A percentile compares a stretch with the other conserved stretches of the same genome.
phyloP scores from a whole-genome alignment of 2,329 filamentous ascomycete species.

The Bipolaris zeicola region DNA sequence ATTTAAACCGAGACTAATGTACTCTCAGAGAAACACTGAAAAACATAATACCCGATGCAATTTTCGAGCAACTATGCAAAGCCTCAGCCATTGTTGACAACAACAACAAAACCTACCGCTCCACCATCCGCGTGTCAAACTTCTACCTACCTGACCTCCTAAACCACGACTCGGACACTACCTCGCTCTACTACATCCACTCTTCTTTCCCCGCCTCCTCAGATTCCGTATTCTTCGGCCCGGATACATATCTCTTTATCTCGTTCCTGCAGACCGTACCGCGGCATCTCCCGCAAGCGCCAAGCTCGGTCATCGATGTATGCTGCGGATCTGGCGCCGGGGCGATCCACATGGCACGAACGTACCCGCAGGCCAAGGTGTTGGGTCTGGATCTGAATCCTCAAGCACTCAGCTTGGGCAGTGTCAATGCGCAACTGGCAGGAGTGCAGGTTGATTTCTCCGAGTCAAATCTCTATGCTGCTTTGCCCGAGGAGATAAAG shows the following conservation, averaged over 20 bases:
- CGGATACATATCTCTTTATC: constrained; percentile 33
- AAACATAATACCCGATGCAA: constrained; percentile 20
- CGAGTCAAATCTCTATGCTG: constrained; percentile 29
- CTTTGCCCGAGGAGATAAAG: constrained; percentile 14
- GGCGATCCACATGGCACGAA: constrained; percentile 31
- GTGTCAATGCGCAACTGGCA: constrained; percentile 25
- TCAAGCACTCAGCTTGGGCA: constrained; percentile 22
- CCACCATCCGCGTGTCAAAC: constrained; percentile 29
- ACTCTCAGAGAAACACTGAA: constrained; percentile 14
- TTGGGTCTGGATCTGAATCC: constrained; percentile 31
- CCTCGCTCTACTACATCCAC: constrained; percentile 29
- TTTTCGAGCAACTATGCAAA: constrained; percentile 17
- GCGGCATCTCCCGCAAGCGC: constrained; percentile 13
- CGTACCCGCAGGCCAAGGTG: constrained; percentile 23
- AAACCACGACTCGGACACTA: background rate
- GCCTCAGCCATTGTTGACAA: constrained; percentile 13
- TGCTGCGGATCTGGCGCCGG: constrained; percentile 33
- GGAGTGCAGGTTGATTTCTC: constrained; percentile 18
- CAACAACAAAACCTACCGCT: constrained; percentile 17
- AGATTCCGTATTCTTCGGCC: constrained; percentile 32
- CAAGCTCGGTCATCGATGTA: constrained; percentile 26
- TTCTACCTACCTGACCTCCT: constrained; percentile 23
- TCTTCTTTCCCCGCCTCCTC: constrained; percentile 29
- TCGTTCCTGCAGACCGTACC: constrained; percentile 22
- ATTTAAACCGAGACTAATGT: background rate